Base-by-base conservation (phyloP, 805 yeast species). In the Tetrapisispora nanseiensis region DNA sequence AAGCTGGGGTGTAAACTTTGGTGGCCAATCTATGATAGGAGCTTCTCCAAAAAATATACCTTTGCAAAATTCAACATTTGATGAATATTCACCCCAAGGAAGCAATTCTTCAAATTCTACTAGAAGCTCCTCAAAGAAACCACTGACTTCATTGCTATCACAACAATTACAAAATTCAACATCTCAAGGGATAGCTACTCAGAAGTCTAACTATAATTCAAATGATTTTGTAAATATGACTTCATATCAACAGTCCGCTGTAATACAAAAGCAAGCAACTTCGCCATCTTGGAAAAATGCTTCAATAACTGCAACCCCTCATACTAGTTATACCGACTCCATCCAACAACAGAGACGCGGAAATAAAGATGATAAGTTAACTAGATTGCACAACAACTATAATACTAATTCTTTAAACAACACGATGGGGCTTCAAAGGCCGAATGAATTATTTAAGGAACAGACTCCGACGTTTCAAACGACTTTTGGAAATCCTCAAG, bases 101-200 rank as follows among this genome's bases (percentile, higher is more conserved):
- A 48, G 46, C 24, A 30, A 31, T 8, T 46, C 51, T 11, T 46
- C 51, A 5, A 38, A 41, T 11, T 28, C 40, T 9, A 39, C 53
- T 7, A 43, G 47, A n/a, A 33, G 49, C 6, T 42, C 47, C 18
- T 48, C 55, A 9, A 52, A 46, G 16, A 54, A 51, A 33, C 45
- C 55, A 9, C 63, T 57, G 24, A 59, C 63, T 3, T 62, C 67
- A 8, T 44, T 62, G 29, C 37, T 62, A 22, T 61, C 65, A 2
- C 67, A 62, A 39, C 66, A 61, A 42, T 37, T 61, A 20, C 63
- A 57, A 31, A 55, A 53, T 35, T 52, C 59, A 10, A 51, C 59
- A 12, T 31, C 30, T n/a, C 23, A 39, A 3, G 15, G 10, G 8
- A 19, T n/a, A 22, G 10, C 13, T 10, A 18, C 10, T 3, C 23